phyloP scores from a whole-genome alignment of 2,329 filamentous ascomycete genomes.

The Thielaviopsis populi region DNA sequence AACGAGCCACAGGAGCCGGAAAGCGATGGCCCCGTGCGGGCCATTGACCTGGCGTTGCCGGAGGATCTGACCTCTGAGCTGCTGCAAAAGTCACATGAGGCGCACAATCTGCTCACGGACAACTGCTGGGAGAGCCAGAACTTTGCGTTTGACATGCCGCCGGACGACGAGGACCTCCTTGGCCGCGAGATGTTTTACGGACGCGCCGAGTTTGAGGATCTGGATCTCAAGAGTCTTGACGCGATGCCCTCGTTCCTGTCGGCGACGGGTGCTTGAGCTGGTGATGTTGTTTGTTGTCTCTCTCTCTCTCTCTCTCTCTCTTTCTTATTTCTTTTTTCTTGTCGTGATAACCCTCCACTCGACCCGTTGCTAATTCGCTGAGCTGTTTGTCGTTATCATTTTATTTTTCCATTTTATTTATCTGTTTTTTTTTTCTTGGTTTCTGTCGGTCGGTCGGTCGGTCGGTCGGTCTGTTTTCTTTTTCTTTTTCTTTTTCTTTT shows the following conservation, averaged over 20 bases:
- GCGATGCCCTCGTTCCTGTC: background rate
- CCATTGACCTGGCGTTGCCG: background rate
- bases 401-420: background rate
- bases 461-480: too few species aligned
- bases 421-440: background rate
- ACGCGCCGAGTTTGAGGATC: background rate
- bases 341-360: background rate
- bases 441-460: too few species aligned
- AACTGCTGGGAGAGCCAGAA: background rate
- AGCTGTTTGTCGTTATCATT: background rate
- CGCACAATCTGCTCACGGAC: background rate
- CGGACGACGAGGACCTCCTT: slow-evolving; percentile 4
- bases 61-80: slow-evolving; percentile 9
- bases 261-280: background rate
- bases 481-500: background rate
- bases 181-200: slow-evolving; percentile 7
- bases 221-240: slow-evolving; percentile 3
- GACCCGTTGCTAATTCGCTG: too few species aligned
- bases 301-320: background rate
- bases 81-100: slow-evolving; percentile 3
- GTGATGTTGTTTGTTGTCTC: background rate
- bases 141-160: background rate
- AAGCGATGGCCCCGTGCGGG: background rate
- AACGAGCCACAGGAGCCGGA: slow-evolving; percentile 12
- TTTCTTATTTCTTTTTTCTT: background rate